Percentiles rank a stretch among this genome's conserved stretches.
Evolutionary conservation across 106 monocot genomes (phyloP).

Genomic region (Dendrobium huoshanense): DNA sequence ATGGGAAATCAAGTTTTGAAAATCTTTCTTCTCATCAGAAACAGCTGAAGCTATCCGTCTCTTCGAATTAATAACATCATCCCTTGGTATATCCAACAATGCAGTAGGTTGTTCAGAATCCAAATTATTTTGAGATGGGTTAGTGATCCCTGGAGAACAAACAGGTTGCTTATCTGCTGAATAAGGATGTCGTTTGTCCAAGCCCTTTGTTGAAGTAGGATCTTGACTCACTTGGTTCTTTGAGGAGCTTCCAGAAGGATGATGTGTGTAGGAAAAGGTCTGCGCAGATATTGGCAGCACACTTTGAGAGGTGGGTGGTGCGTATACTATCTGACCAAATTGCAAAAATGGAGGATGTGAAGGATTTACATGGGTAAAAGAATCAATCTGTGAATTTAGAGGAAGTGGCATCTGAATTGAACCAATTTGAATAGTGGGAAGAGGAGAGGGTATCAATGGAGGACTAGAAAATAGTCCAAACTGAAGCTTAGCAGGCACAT

Average conservation of each 20-base stretch:
- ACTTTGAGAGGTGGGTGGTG: constrained; percentile 50
- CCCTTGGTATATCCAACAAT: constrained; percentile 17
- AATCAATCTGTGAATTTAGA: constrained; percentile 51
- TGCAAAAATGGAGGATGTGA: constrained; percentile 57
- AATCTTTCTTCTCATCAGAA: constrained; percentile 16
- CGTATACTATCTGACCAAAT: constrained; percentile 70
- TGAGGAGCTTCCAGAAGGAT: constrained; percentile 19
- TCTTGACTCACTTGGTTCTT: constrained; percentile 21
- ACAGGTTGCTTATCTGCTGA: constrained; percentile 14
- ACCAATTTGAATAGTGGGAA: constrained; percentile 97
- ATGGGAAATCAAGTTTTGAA: constrained; percentile 14
- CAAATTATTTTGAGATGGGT: constrained; percentile 9
- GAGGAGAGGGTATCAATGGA: constrained; percentile 82
- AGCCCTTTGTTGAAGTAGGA: constrained; percentile 23
- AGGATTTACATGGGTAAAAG: constrained; percentile 53
- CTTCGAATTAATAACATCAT: constrained; percentile 10
- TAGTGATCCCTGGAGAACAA: constrained; percentile 1
- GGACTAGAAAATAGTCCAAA: constrained; percentile 96
- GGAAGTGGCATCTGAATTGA: constrained; percentile 96
- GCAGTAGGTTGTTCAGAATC: constrained; percentile 12
- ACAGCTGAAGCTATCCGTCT: constrained; percentile 4
- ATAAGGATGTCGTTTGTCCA: constrained; percentile 1
- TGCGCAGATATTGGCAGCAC: constrained; percentile 47
- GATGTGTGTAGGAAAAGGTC: constrained; percentile 36
- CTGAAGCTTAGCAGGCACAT: constrained; percentile 59